These are phyloP conservation scores for Shiraia sp. DNA, from an alignment of 2,329 filamentous ascomycete genomes.

Conservation along the genomic window DNA sequence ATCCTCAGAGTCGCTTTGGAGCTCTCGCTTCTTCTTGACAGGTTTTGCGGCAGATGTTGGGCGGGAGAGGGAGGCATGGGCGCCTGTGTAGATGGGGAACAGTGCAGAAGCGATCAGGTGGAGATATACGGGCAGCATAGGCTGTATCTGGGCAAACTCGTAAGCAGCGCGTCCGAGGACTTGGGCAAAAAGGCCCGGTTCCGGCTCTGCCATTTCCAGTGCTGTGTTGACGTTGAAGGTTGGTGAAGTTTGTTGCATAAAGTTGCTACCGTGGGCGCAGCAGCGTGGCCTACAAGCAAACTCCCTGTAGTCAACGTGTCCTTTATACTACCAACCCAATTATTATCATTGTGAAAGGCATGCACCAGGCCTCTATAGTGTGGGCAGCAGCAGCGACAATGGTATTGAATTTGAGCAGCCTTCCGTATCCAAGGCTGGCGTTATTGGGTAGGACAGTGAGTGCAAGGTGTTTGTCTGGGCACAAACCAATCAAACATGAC, in stretches of 20 bases:
- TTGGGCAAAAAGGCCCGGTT: slow-evolving; percentile 34
- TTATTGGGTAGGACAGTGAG: too few species aligned
- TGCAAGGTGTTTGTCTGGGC: neutral
- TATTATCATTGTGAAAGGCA: too few species aligned
- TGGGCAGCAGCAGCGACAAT: neutral
- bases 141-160: slow-evolving; percentile 47
- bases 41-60: slow-evolving; percentile 77
- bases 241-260: neutral
- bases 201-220: slow-evolving; percentile 29
- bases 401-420: neutral
- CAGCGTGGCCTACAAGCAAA: too few species aligned
- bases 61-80: slow-evolving; percentile 81
- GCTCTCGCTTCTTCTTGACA: slow-evolving; percentile 52
- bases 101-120: slow-evolving; percentile 72
- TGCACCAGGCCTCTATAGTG: neutral
- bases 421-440: too few species aligned
- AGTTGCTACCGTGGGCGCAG: too few species aligned
- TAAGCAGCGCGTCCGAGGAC: slow-evolving; percentile 44
- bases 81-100: slow-evolving; percentile 80
- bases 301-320: too few species aligned
- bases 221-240: neutral
- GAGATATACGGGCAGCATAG: slow-evolving; percentile 58
- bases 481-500: slow-evolving; percentile 16
- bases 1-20: slow-evolving; percentile 31
- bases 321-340: too few species aligned